Evolutionary conservation across 2,329 filamentous ascomycete species (phyloP).

Genomic region (Neoarthrinium moseri): DNA sequence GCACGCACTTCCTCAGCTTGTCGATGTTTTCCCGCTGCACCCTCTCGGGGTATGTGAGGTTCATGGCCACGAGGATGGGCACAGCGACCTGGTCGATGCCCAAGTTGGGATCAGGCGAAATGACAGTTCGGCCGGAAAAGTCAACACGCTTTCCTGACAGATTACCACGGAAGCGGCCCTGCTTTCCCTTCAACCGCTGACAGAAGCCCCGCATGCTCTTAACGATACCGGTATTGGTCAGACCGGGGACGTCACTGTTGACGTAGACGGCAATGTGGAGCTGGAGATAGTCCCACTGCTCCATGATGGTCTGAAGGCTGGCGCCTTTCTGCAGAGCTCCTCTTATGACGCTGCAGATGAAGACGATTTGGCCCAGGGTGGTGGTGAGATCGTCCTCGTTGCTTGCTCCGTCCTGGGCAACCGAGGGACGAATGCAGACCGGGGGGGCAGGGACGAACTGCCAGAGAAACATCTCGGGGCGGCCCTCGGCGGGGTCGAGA

Average conservation of each 20-base stretch:
- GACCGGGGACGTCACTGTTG: constrained; percentile 90
- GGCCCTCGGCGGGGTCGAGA: constrained; percentile 79
- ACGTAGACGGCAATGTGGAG: constrained; percentile 97
- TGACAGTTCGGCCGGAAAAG: constrained; percentile 96
- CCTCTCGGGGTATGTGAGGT: constrained; percentile 90
- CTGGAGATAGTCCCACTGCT: constrained; percentile 97
- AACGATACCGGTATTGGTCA: constrained; percentile 84
- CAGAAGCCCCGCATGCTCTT: constrained; percentile 89
- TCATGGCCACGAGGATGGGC: constrained; percentile 88
- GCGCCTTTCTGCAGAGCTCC: constrained; percentile 81
- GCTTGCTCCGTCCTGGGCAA: constrained; percentile 87
- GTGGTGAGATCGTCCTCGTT: constrained; percentile 97
- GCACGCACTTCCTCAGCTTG: constrained; percentile 72
- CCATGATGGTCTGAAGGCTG: constrained; percentile 86
- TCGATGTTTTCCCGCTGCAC: constrained; percentile 83
- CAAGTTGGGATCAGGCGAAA: constrained; percentile 93
- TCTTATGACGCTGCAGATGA: constrained; percentile 84
- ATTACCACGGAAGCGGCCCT: constrained; percentile 95
- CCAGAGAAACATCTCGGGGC: constrained; percentile 97
- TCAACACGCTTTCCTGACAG: constrained; percentile 97
- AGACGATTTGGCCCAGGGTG: constrained; percentile 94
- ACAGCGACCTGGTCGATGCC: constrained; percentile 93
- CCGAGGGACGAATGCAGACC: constrained; percentile 89
- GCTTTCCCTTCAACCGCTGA: constrained; percentile 93
- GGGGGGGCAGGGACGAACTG: constrained; percentile 92